Evolutionary conservation across 371 early-diverging fungal genomes (phyloP), one percentile per base, ranked within the genome.

Genomic region (Mucor sp.): DNA sequence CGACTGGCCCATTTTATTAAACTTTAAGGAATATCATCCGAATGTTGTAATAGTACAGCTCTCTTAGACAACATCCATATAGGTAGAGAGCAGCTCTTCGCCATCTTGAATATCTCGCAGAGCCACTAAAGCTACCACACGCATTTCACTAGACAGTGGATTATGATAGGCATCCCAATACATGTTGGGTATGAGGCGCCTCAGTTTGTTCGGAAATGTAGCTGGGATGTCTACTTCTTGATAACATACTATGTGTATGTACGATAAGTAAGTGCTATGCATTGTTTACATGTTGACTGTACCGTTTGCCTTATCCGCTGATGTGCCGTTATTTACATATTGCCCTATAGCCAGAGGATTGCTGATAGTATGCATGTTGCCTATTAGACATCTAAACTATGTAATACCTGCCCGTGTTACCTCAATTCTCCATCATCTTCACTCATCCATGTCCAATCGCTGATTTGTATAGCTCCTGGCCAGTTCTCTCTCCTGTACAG

Each of bases 311-410:
- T 64, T 67, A 48, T 66, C 63, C 25, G 33, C 25, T 0, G 27
- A 7, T 15, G 80, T 83, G 4, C 80, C 81, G 43, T 87, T 85
- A 60, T 87, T 87, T 30, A 87, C 83, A 60, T 77, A 75, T 39
- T 87, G 87, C 5, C 87, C 87, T n/a, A 85, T 68, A 4, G 85
- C 84, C 9, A 87, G 56, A 6, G 87, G 85, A 43, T 85, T 87
- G 19, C 78, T 84, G 32, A 63, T 23, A 50, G 43, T 19, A 59
- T 47, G 3, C 35, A 27, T 53, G 4, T 30, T 30, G 30, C 30
- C 6, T 30, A 47, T 33, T 53, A 57, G 23, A 19, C 33, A 7
- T 17, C 47, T 5, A 47, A 2, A 7, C 1, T 47, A 7, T 47
- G 47, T 33, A 14, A 35, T 17, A n/a, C n/a, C n/a, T 5, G 9